phyloP scores from a whole-genome alignment of 2,329 filamentous ascomycete species.

The Penicillium frequentans region DNA sequence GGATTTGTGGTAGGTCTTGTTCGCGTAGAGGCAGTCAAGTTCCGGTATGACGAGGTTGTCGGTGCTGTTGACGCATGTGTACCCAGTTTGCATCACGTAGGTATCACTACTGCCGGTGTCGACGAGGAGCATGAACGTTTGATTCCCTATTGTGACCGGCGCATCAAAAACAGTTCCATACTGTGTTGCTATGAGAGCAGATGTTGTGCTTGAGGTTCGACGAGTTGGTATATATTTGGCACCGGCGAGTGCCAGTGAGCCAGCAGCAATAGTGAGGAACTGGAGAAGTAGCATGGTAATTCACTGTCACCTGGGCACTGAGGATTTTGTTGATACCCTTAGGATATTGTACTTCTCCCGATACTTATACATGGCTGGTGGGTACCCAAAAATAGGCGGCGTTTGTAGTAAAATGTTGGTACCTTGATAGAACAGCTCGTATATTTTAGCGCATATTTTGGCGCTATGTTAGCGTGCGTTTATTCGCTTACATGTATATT shows the following conservation, averaged over 20 bases:
- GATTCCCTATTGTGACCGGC: slow-evolving; percentile 27
- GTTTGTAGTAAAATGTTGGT: background rate
- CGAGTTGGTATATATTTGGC: background rate
- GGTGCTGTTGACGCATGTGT: slow-evolving; percentile 35
- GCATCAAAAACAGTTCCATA: slow-evolving; percentile 22
- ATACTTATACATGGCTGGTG: background rate
- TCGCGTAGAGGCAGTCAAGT: slow-evolving; percentile 29
- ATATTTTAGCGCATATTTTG: background rate
- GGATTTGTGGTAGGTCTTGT: slow-evolving; percentile 18
- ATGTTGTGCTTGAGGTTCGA: background rate
- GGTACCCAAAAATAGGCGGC: background rate
- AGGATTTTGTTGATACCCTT: background rate
- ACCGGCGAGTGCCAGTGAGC: background rate
- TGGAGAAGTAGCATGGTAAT: background rate
- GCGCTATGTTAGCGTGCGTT: background rate
- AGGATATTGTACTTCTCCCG: background rate
- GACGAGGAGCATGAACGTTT: slow-evolving; percentile 41
- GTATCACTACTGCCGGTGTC: slow-evolving; percentile 53
- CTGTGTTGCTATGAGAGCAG: slow-evolving; percentile 12
- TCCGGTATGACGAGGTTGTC: slow-evolving; percentile 42
- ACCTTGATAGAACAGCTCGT: background rate
- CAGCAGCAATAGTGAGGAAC: background rate
- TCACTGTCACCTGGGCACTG: background rate
- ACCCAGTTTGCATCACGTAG: slow-evolving; percentile 41
- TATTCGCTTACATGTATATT: too few species aligned